Conservation (phyloP, 352 stramenopile species). For the Peronosclerospora sorghi region DNA sequence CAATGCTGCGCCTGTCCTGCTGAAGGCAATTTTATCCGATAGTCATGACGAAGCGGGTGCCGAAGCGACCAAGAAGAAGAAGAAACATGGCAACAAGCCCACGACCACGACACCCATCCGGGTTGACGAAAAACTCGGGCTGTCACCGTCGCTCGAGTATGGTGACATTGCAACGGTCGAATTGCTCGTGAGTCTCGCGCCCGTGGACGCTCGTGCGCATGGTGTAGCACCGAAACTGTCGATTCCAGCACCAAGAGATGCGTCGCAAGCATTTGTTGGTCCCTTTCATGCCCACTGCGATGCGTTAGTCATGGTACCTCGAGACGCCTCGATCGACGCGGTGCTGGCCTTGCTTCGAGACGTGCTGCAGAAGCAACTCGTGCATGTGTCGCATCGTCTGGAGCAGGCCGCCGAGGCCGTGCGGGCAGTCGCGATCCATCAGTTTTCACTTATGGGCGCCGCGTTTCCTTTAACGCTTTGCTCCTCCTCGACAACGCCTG, state of each 20-base stretch:
- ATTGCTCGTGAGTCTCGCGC: slow-evolving; percentile 30
- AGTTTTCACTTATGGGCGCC: slow-evolving; percentile 37
- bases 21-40: slow-evolving; percentile 9
- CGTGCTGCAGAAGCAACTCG: slow-evolving; percentile 19
- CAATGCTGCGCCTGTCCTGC: not conserved
- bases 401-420: slow-evolving; percentile 4
- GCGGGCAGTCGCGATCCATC: slow-evolving; percentile 18
- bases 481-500: slow-evolving; percentile 1
- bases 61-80: slow-evolving; percentile 18
- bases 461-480: slow-evolving; percentile 38
- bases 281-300: slow-evolving; percentile 26
- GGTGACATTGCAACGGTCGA: slow-evolving; percentile 37
- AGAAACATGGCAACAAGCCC: slow-evolving; percentile 25
- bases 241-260: slow-evolving; percentile 20
- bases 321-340: slow-evolving; percentile 7
- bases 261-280: not conserved
- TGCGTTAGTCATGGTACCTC: slow-evolving; percentile 27
- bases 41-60: slow-evolving; percentile 5
- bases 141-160: slow-evolving; percentile 40
- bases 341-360: slow-evolving; percentile 14
- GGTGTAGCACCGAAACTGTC: slow-evolving; percentile 20
- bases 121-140: slow-evolving; percentile 8
- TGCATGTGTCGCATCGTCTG: slow-evolving; percentile 12
- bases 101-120: slow-evolving; percentile 14
- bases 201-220: slow-evolving; percentile 3